These are phyloP conservation scores for Aphanomyces euteiches DNA, from an alignment of 352 stramenopile species.

Conservation along the genomic window DNA sequence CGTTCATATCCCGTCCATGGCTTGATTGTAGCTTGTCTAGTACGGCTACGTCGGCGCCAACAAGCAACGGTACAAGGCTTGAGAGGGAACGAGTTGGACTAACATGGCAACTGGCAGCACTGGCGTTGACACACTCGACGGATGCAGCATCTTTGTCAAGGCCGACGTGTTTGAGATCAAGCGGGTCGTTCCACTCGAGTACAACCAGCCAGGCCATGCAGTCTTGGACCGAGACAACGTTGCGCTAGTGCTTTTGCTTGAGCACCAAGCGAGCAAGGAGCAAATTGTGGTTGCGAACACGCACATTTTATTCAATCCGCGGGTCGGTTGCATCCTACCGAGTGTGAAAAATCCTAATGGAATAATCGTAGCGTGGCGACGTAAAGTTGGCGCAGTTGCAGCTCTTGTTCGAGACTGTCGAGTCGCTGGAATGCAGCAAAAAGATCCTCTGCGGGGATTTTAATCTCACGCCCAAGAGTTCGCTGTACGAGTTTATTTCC, in stretches of 20 bases:
- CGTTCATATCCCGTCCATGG: neutral
- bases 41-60: slow-evolving; percentile 49
- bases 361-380: slow-evolving; percentile 46
- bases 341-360: neutral
- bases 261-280: slow-evolving; percentile 33
- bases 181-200: slow-evolving; percentile 45
- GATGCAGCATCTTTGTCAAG: slow-evolving; percentile 65
- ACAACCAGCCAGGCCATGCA: slow-evolving; percentile 40
- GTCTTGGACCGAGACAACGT: slow-evolving; percentile 61
- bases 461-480: slow-evolving; percentile 58
- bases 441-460: slow-evolving; percentile 64
- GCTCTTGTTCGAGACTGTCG: slow-evolving; percentile 42
- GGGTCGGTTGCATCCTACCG: slow-evolving; percentile 36
- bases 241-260: slow-evolving; percentile 46
- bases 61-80: slow-evolving; percentile 44
- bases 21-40: slow-evolving; percentile 13
- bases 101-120: slow-evolving; percentile 36
- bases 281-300: slow-evolving; percentile 57
- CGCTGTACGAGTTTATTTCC: slow-evolving; percentile 61
- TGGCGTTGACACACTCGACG: slow-evolving; percentile 54
- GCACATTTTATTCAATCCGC: slow-evolving; percentile 68
- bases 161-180: slow-evolving; percentile 46
- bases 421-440: slow-evolving; percentile 35
- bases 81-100: too few species aligned
- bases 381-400: slow-evolving; percentile 63